Evolutionary conservation across 257 asterid genomes (phyloP).

Genomic region (Jaltomata sinuosa): DNA sequence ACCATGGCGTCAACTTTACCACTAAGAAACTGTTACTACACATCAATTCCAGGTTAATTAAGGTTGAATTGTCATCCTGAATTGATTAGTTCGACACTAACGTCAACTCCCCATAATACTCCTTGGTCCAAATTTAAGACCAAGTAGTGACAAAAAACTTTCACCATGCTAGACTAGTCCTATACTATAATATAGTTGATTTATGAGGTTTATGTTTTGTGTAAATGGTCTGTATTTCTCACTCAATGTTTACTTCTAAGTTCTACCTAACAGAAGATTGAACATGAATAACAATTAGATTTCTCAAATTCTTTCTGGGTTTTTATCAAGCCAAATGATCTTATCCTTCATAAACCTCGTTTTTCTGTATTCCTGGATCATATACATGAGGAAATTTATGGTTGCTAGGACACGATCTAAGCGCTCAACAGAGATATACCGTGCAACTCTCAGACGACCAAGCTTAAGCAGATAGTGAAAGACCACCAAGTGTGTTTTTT

Average conservation of each 20-base stretch:
- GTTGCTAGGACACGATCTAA: not conserved
- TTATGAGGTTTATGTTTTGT: not conserved
- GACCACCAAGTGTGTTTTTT: not conserved
- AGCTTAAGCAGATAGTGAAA: not conserved
- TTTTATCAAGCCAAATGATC: too few species aligned
- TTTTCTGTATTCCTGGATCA: not conserved
- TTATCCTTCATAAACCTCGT: not conserved
- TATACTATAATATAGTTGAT: not conserved
- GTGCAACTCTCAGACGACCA: not conserved
- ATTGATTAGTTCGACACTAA: too few species aligned
- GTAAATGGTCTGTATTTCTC: not conserved
- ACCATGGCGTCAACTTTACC: too few species aligned
- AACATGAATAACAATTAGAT: not conserved
- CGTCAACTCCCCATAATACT: not conserved
- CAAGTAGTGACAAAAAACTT: too few species aligned
- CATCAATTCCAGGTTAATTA: too few species aligned
- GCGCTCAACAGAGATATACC: not conserved
- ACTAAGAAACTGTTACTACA: too few species aligned
- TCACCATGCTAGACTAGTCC: not conserved
- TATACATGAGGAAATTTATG: not conserved
- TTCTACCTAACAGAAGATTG: not conserved
- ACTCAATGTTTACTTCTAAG: too few species aligned
- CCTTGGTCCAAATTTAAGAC: not conserved
- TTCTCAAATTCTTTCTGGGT: too few species aligned
- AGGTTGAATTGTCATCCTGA: too few species aligned